A percentile compares a stretch with the other conserved stretches of the same genome.
These are phyloP conservation scores for Hylodesmum podocarpum DNA, from an alignment of 306 rosid species.

Conservation along the genomic window DNA sequence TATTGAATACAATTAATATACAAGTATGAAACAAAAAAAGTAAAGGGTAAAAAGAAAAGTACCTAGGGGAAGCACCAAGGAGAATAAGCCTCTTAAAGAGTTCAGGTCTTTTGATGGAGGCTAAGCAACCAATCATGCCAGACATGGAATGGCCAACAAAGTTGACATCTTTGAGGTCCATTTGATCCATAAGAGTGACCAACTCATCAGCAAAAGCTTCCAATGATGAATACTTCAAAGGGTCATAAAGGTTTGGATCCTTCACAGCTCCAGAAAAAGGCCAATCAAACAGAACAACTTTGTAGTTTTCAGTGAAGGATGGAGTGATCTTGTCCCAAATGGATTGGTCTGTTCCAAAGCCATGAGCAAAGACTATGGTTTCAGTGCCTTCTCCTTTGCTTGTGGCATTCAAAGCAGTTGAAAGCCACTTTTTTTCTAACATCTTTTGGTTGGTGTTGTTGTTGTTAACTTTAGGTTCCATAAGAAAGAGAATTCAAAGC, in stretches of 20 bases:
- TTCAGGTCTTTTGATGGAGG: slow-evolving; percentile 71
- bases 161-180: slow-evolving; percentile 45
- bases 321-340: slow-evolving; percentile 79
- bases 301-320: slow-evolving; percentile 38
- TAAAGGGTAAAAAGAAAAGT: not conserved
- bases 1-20: too few species aligned
- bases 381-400: slow-evolving; percentile 48
- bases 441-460: slow-evolving; percentile 15
- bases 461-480: not conserved
- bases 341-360: slow-evolving; percentile 81
- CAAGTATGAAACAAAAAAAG: not conserved
- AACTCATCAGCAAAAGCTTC: slow-evolving; percentile 66
- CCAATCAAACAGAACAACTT: slow-evolving; percentile 78
- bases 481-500: not conserved
- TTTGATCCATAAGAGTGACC: slow-evolving; percentile 51
- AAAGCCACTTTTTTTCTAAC: slow-evolving; percentile 38
- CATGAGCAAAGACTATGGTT: slow-evolving; percentile 78
- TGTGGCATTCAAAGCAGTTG: slow-evolving; percentile 49
- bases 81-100: slow-evolving; percentile 77
- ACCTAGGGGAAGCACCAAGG: slow-evolving; percentile 90
- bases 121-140: slow-evolving; percentile 89
- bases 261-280: slow-evolving; percentile 58
- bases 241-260: slow-evolving; percentile 51
- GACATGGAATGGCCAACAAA: slow-evolving; percentile 97
- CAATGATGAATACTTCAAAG: slow-evolving; percentile 53